phyloP scores from a whole-genome alignment of 257 asterid species.

The Solanum gandarillasii region DNA sequence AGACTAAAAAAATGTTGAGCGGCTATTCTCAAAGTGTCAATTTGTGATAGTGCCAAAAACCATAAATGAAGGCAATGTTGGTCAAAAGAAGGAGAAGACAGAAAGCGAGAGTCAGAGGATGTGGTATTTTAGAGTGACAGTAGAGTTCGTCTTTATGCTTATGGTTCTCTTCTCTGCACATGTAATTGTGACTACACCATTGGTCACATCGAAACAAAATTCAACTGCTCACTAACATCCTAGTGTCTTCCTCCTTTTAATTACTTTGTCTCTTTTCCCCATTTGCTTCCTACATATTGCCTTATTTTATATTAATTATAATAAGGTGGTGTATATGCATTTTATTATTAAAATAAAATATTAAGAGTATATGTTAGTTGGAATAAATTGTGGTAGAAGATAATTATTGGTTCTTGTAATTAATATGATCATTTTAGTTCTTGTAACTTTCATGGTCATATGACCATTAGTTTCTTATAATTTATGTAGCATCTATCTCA shows the following conservation, averaged over 20 bases:
- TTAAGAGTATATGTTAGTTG: neutral
- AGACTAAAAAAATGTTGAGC: no score
- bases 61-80: neutral
- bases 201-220: neutral
- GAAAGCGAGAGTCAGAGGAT: slow-evolving; percentile 1
- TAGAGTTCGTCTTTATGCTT: slow-evolving; percentile 17
- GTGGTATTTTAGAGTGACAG: neutral
- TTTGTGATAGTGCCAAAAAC: neutral
- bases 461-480: no score
- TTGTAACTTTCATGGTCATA: no score
- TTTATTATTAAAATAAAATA: no score
- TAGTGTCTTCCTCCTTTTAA: neutral
- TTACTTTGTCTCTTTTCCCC: neutral
- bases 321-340: neutral
- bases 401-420: no score
- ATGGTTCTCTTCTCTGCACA: neutral
- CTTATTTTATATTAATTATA: no score
- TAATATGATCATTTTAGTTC: no score
- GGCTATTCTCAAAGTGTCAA: no score
- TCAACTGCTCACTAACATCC: neutral
- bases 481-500: neutral
- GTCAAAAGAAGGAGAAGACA: neutral
- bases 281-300: neutral
- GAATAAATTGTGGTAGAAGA: neutral
- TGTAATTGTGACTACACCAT: neutral